Evolutionary conservation across 2,329 filamentous ascomycete genomes (phyloP).

Genomic region (Penicillium italicum): DNA sequence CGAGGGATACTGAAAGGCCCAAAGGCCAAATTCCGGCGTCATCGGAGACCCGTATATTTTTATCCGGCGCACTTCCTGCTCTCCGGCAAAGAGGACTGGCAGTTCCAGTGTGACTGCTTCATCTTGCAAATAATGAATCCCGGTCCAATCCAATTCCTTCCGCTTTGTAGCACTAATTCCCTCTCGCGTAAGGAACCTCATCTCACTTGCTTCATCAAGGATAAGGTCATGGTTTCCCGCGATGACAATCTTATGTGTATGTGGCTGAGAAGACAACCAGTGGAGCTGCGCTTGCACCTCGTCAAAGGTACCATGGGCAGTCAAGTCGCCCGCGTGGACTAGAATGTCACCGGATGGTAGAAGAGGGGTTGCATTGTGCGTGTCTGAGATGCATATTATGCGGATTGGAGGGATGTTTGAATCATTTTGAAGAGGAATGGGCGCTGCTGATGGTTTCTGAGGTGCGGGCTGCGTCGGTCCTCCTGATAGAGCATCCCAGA

Average conservation of each 20-base stretch:
- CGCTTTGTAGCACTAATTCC: slow-evolving; percentile 1
- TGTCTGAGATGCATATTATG: slow-evolving; percentile 44
- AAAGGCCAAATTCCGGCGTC: no score
- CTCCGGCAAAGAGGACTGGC: neutral
- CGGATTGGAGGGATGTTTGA: neutral
- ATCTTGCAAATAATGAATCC: slow-evolving; percentile 9
- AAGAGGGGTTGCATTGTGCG: slow-evolving; percentile 39
- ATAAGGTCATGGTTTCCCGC: slow-evolving; percentile 48
- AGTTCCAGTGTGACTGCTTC: slow-evolving; percentile 13
- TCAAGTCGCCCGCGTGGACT: slow-evolving; percentile 51
- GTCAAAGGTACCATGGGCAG: slow-evolving; percentile 41
- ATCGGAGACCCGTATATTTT: no score
- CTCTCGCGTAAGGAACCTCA: slow-evolving; percentile 10
- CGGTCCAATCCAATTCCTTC: slow-evolving; percentile 18
- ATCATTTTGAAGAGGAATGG: neutral
- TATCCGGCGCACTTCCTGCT: neutral
- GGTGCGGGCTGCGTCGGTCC: neutral
- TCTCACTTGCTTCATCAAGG: slow-evolving; percentile 14
- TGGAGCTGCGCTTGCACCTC: slow-evolving; percentile 41
- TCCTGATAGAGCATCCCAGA: neutral
- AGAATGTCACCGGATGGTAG: slow-evolving; percentile 47
- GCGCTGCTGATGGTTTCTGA: neutral
- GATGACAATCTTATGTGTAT: slow-evolving; percentile 46
- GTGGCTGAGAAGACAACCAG: slow-evolving; percentile 45
- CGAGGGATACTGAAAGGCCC: no score